Base-by-base conservation (phyloP, 2,329 filamentous ascomycete genomes). In the Penicillium frequentans region DNA sequence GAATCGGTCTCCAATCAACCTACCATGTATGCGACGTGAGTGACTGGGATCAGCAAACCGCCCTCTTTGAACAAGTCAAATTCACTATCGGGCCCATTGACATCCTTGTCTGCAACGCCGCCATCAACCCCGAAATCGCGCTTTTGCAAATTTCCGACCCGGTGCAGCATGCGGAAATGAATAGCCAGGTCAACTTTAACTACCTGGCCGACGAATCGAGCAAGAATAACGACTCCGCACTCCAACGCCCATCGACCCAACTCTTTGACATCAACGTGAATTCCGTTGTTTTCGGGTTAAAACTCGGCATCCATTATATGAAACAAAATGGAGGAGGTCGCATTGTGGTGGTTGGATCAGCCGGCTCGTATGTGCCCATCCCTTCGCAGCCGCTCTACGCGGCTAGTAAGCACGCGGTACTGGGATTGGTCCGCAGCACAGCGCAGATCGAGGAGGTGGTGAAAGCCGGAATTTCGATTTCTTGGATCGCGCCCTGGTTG, bases 341-440 rank as follows among this genome's bases (percentile, higher is more conserved):
- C 19, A 58, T 68, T 27, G 54, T 62, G 3, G 59, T 65, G 5
- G 44, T 50, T 5, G 57, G 49, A 27, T 65, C 63, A 4, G 63
- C 63, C 3, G 61, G 44, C 10, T 60, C 64, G 9, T 64, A 66
- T 21, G 29, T 67, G 31, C 59, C 63, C 11, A 56, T 65, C 26
- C 50, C 60, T 11, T 63, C 58, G 37, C 64, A 67, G 50, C 54
- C 64, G 23, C 53, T 66, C n/a, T 62, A 63, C 46, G 56, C 56
- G 3, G 57, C 61, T 8, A 64, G 53, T 49, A 64, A 67, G 23
- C 64, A 64, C 26, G 60, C 56, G 0, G 63, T 63, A 2, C 45
- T 65, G 14, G 58, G 63, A 1, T 49, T 66, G 39, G 57, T 59
- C 11, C 62, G 63, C 7, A 61, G 59, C 24, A 63, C 56, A 1